A percentile compares a stretch with the other conserved stretches of the same genome.
phyloP scores from a whole-genome alignment of 1,284 basidiomycete genomes.

The Ustilago sp. region DNA sequence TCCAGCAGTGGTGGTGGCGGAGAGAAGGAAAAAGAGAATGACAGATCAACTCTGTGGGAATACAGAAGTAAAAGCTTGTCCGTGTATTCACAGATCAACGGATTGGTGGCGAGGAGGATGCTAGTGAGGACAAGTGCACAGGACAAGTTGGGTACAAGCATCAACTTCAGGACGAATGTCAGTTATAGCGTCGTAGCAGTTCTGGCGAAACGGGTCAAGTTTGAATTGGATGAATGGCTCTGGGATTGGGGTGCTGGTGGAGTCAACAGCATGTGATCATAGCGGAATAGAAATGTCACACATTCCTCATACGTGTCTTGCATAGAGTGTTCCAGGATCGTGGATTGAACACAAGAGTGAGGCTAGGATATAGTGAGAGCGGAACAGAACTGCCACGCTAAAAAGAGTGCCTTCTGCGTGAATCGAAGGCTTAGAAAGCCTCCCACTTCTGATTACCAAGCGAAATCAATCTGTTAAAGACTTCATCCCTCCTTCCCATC shows the following conservation, averaged over 20 bases:
- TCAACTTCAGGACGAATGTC: slow-evolving; percentile 52
- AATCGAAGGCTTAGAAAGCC: slow-evolving; percentile 23
- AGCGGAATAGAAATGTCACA: background rate
- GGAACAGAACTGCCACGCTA: background rate
- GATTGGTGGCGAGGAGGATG: slow-evolving; percentile 45
- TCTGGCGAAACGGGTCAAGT: slow-evolving; percentile 45
- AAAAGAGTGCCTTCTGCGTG: too few species aligned
- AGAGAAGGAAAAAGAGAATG: slow-evolving; percentile 47
- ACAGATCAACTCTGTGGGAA: slow-evolving; percentile 43
- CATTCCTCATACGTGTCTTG: background rate
- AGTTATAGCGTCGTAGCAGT: slow-evolving; percentile 36
- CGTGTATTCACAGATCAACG: slow-evolving; percentile 52
- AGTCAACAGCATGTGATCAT: slow-evolving; percentile 16
- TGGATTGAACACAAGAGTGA: background rate
- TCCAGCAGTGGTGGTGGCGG: background rate
- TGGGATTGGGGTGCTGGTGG: slow-evolving; percentile 54
- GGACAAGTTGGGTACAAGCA: slow-evolving; percentile 44
- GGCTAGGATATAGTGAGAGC: background rate
- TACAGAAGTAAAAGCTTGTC: slow-evolving; percentile 28
- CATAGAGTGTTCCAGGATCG: background rate
- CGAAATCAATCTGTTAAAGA: slow-evolving; percentile 67
- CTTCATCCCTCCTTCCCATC: slow-evolving; percentile 67
- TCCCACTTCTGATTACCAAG: slow-evolving; percentile 56
- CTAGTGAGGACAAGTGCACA: slow-evolving; percentile 42
- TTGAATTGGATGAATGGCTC: slow-evolving; percentile 56